These are phyloP conservation scores for Solanum clarkiae DNA, from an alignment of 257 asterid genomes.

Conservation along the genomic window DNA sequence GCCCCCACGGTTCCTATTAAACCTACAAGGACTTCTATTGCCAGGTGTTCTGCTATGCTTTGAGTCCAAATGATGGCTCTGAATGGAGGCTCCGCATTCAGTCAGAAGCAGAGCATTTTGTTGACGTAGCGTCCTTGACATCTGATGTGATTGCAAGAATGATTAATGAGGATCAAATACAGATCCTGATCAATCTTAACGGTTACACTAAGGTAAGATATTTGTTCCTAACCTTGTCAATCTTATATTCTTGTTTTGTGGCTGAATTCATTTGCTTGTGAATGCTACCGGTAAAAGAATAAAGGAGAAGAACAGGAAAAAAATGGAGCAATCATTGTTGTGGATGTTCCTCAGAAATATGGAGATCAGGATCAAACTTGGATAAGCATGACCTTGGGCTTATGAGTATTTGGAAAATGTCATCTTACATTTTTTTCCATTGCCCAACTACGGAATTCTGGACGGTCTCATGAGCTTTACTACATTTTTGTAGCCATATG, in stretches of 20 bases:
- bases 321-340: background rate
- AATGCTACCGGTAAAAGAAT: background rate
- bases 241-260: background rate
- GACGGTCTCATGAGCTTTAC: background rate
- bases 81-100: slow-evolving; percentile 94
- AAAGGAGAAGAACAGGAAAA: background rate
- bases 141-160: slow-evolving; percentile 87
- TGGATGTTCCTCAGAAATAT: background rate
- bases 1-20: background rate
- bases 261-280: background rate
- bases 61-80: slow-evolving; percentile 90
- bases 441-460: background rate
- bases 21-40: background rate
- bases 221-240: background rate
- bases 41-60: slow-evolving; percentile 92
- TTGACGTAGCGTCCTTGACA: slow-evolving; percentile 83
- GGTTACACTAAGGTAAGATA: slow-evolving; percentile 83
- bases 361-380: background rate
- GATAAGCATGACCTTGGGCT: background rate
- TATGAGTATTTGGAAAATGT: background rate
- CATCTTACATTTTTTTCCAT: background rate
- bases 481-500: background rate
- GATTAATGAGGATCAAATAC: slow-evolving; percentile 91
- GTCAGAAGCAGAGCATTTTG: slow-evolving; percentile 90
- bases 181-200: slow-evolving; percentile 84